Conservation (phyloP, 1,284 basidiomycete genomes). For the Ceratobasidium sp. region DNA sequence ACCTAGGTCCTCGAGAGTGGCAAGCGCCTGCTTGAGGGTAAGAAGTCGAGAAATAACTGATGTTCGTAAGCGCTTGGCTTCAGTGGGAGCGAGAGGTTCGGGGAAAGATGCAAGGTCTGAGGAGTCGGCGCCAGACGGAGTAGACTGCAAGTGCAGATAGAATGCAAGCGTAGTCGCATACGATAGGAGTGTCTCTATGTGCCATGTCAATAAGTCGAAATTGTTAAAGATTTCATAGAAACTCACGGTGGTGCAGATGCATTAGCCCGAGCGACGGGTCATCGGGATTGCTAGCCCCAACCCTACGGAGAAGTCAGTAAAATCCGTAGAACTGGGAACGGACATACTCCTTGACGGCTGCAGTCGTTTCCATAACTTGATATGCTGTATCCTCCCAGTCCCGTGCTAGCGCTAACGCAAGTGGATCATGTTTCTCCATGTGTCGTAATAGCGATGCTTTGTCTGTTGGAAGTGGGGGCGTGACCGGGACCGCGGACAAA, state of each 20-base stretch:
- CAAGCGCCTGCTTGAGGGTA: conserved; percentile 86
- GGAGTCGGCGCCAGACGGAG: conserved; percentile 70
- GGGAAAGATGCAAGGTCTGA: neutral
- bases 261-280: conserved; percentile 72
- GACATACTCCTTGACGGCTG: conserved; percentile 72
- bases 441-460: conserved; percentile 77
- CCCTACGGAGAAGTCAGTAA: conserved; percentile 58
- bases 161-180: conserved; percentile 94
- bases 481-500: conserved; percentile 21
- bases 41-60: conserved; percentile 86
- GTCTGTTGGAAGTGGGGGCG: conserved; percentile 61
- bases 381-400: conserved; percentile 65
- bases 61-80: conserved; percentile 60
- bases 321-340: conserved; percentile 11
- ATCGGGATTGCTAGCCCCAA: conserved; percentile 65
- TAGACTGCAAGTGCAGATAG: conserved; percentile 89
- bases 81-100: conserved; percentile 12
- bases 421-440: conserved; percentile 84
- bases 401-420: conserved; percentile 69
- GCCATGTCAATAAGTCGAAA: conserved; percentile 28
- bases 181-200: conserved; percentile 85
- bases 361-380: conserved; percentile 68
- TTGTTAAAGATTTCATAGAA: neutral
- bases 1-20: conserved; percentile 86
- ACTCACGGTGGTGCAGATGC: conserved; percentile 83